These are phyloP conservation scores for Aspergillus amoenus DNA, from an alignment of 2,329 filamentous ascomycete genomes.

Conservation along the genomic window DNA sequence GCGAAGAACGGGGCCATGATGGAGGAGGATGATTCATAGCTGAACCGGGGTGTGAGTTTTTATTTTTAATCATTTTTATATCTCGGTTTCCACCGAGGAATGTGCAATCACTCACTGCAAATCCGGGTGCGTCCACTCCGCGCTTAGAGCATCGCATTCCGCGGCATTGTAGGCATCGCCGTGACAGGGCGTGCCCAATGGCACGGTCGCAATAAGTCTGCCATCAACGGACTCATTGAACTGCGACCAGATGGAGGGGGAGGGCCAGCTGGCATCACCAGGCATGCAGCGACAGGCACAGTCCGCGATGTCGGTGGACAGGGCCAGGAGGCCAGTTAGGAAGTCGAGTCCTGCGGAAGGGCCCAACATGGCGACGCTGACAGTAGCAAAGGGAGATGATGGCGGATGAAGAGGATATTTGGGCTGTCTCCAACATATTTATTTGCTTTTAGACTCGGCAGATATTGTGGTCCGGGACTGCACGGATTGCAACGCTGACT, in stretches of 20 bases:
- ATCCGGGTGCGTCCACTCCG: constrained; percentile 47
- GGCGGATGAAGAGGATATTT: too few species aligned
- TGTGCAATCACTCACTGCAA: constrained; percentile 41
- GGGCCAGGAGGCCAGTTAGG: neutral
- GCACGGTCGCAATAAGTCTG: constrained; percentile 52
- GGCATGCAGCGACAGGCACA: constrained; percentile 51
- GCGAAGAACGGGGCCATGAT: constrained; percentile 15
- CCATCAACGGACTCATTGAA: constrained; percentile 56
- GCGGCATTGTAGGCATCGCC: constrained; percentile 46
- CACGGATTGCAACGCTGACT: too few species aligned
- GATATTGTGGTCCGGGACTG: too few species aligned
- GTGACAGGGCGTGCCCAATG: constrained; percentile 56
- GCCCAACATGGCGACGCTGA: constrained; percentile 5
- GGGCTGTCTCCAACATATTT: too few species aligned
- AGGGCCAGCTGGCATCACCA: constrained; percentile 57
- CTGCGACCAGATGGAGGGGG: constrained; percentile 43
- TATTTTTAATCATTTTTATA: too few species aligned
- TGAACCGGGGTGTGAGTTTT: neutral
- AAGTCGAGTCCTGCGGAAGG: neutral
- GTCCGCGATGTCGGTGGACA: neutral
- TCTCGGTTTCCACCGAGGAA: too few species aligned
- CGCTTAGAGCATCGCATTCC: constrained; percentile 44
- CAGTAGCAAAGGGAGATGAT: neutral
- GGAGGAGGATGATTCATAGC: constrained; percentile 11
- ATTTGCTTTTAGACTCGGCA: too few species aligned